Conservation (phyloP, 2,329 filamentous ascomycete species). For the Davidsoniella australis region DNA sequence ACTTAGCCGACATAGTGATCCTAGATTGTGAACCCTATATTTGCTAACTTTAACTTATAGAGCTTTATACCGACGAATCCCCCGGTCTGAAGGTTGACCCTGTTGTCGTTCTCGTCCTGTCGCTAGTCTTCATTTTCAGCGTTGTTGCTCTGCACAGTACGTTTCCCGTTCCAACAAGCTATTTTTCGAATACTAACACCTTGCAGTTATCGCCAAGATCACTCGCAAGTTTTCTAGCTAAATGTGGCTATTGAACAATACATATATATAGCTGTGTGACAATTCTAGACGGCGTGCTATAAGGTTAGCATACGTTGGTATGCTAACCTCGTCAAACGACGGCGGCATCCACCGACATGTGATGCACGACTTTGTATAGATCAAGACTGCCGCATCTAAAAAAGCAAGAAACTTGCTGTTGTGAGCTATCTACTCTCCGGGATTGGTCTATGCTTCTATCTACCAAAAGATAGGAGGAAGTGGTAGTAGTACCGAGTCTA, state of each 20-base stretch:
- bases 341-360: too few relatives aligned
- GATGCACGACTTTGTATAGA: too few relatives aligned
- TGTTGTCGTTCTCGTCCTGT: conserved; percentile 89
- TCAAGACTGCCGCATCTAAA: too few relatives aligned
- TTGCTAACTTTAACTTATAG: conserved; percentile 23
- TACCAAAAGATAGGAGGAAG: too few relatives aligned
- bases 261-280: neutral
- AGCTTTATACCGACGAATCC: conserved; percentile 95
- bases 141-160: conserved; percentile 94
- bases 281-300: too few relatives aligned
- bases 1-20: too few relatives aligned
- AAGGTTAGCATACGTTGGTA: too few relatives aligned
- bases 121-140: conserved; percentile 95
- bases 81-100: conserved; percentile 95
- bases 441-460: too few relatives aligned
- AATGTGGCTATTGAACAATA: neutral
- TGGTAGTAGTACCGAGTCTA: too few relatives aligned
- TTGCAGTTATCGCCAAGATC: conserved; percentile 79
- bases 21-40: neutral
- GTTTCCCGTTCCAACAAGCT: conserved; percentile 20
- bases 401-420: too few relatives aligned
- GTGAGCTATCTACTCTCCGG: too few relatives aligned
- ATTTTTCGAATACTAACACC: conserved; percentile 7
- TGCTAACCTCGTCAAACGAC: too few relatives aligned
- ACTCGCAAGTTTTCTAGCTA: conserved; percentile 60